phyloP scores from a whole-genome alignment of 495 filamentous ascomycete species.

The Hyaloscypha hepaticicola region DNA sequence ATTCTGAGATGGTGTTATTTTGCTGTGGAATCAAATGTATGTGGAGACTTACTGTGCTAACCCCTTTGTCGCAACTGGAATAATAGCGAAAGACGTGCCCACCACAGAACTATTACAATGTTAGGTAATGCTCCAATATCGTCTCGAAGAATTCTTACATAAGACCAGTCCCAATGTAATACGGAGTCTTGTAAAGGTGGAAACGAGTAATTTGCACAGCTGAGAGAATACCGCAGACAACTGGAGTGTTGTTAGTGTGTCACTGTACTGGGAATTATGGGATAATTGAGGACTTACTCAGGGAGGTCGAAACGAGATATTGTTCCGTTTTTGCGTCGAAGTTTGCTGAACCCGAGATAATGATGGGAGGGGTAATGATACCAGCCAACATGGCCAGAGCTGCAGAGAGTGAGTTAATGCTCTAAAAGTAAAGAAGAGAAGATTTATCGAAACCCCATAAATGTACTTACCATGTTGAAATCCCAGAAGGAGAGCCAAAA shows the following conservation, averaged over 20 bases:
- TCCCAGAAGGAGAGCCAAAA: slow-evolving; percentile 71
- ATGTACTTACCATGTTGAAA: slow-evolving; percentile 54
- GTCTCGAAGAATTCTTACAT: slow-evolving; percentile 40
- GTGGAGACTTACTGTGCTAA: slow-evolving; percentile 67
- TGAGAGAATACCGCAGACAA: slow-evolving; percentile 80
- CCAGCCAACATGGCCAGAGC: slow-evolving; percentile 56
- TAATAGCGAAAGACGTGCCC: slow-evolving; percentile 82
- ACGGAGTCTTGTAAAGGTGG: slow-evolving; percentile 72
- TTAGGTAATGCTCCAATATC: not conserved
- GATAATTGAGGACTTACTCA: slow-evolving; percentile 41
- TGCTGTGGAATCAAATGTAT: no score
- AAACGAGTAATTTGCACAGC: slow-evolving; percentile 83
- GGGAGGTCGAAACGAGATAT: slow-evolving; percentile 85
- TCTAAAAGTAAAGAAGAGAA: not conserved
- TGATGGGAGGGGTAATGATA: slow-evolving; percentile 75
- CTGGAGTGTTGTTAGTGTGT: not conserved
- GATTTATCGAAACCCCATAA: not conserved
- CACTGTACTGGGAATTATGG: not conserved
- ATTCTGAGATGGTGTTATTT: not conserved
- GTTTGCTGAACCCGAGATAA: slow-evolving; percentile 69
- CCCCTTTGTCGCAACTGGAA: slow-evolving; percentile 77
- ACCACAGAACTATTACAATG: slow-evolving; percentile 60
- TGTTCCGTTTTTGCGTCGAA: slow-evolving; percentile 58
- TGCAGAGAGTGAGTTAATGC: slow-evolving; percentile 30
- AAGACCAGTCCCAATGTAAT: slow-evolving; percentile 84